A percentile compares a stretch with the other conserved stretches of the same genome.
Evolutionary conservation across 495 filamentous ascomycete genomes (phyloP).

Genomic region (Podospora pseudoanserina): DNA sequence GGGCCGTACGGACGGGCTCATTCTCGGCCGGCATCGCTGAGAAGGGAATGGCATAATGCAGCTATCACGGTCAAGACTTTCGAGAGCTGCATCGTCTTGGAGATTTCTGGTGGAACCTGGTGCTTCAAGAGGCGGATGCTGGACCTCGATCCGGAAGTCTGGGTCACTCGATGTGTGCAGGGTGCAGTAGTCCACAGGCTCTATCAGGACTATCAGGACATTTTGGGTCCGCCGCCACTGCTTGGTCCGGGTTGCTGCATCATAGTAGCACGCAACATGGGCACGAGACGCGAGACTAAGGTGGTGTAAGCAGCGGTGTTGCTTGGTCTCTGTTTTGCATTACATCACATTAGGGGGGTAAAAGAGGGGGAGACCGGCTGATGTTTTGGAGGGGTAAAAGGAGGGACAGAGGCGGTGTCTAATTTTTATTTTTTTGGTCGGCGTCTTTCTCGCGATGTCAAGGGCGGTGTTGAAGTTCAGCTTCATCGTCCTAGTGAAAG

Average conservation of each 20-base stretch:
- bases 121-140: slow-evolving; percentile 1
- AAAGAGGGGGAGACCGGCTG: not conserved
- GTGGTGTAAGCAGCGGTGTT: not conserved
- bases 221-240: slow-evolving; percentile 3
- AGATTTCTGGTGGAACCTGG: not conserved
- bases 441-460: slow-evolving; percentile 9
- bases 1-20: not conserved
- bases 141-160: slow-evolving; percentile 18
- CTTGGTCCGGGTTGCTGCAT: slow-evolving; percentile 9
- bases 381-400: not conserved
- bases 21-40: not conserved
- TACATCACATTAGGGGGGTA: not conserved
- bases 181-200: slow-evolving; percentile 5
- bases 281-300: not conserved
- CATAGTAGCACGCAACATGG: slow-evolving; percentile 11
- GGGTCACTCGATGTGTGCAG: slow-evolving; percentile 13
- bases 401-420: not conserved
- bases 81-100: slow-evolving; percentile 1
- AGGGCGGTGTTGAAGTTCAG: slow-evolving; percentile 12
- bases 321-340: slow-evolving; percentile 1
- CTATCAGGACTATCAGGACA: slow-evolving; percentile 1
- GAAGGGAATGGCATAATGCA: slow-evolving; percentile 3
- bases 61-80: not conserved
- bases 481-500: not conserved
- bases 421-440: not conserved